Conservation (phyloP, 2,329 filamentous ascomycete genomes). For the Neoascochyta sp. region DNA sequence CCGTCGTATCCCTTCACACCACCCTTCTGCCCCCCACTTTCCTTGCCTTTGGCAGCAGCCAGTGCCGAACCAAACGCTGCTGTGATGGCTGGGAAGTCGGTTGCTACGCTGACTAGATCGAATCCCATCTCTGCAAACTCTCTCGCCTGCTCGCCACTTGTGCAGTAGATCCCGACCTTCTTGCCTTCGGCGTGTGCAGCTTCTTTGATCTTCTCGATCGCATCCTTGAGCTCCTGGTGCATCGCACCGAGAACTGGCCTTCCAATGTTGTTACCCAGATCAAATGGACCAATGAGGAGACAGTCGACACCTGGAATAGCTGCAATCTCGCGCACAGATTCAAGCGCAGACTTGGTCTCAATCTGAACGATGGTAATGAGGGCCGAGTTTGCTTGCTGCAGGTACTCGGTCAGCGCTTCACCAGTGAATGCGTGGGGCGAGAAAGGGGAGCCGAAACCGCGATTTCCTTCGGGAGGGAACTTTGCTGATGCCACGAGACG, state of each 20-base stretch:
- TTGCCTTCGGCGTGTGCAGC: slow-evolving; percentile 53
- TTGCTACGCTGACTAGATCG: slow-evolving; percentile 50
- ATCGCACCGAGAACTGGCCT: slow-evolving; percentile 50
- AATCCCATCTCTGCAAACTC: slow-evolving; percentile 53
- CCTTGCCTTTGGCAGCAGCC: slow-evolving; percentile 30
- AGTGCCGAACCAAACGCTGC: slow-evolving; percentile 39
- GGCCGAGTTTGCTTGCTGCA: slow-evolving; percentile 53
- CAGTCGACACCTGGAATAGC: slow-evolving; percentile 52
- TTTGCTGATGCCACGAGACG: slow-evolving; percentile 52
- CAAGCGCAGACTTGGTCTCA: slow-evolving; percentile 43
- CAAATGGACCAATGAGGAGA: slow-evolving; percentile 54
- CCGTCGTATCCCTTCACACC: slow-evolving; percentile 23
- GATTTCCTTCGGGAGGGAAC: slow-evolving; percentile 53
- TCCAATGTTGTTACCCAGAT: slow-evolving; percentile 57
- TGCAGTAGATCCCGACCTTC: slow-evolving; percentile 54
- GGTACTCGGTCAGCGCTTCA: slow-evolving; percentile 45
- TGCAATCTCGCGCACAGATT: slow-evolving; percentile 47
- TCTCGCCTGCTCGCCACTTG: slow-evolving; percentile 50
- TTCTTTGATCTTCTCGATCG: slow-evolving; percentile 50
- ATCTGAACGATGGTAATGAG: slow-evolving; percentile 51
- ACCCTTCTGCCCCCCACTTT: slow-evolving; percentile 7
- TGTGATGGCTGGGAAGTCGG: slow-evolving; percentile 47
- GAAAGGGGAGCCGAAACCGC: slow-evolving; percentile 57
- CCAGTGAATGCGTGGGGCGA: slow-evolving; percentile 47
- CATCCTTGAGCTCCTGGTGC: slow-evolving; percentile 49